Evolutionary conservation across 805 yeast genomes (phyloP).

Genomic region (Ogataea paraovalis): DNA sequence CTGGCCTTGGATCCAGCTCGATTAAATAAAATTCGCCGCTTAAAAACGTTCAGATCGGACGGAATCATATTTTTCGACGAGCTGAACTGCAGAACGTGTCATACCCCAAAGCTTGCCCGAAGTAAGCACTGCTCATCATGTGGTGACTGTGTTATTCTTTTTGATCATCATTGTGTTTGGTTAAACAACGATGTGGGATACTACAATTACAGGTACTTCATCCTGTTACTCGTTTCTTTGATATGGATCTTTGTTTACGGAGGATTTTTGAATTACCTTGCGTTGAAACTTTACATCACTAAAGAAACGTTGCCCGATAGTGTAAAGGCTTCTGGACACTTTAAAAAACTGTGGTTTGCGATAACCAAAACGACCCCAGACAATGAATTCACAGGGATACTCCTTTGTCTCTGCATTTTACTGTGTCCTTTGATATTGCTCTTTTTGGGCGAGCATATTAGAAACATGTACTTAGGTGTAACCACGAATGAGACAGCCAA

Average conservation of each 20-base stretch:
- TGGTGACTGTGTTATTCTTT: conserved; percentile 55
- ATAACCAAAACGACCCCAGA: conserved; percentile 29
- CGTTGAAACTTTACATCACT: conserved; percentile 15
- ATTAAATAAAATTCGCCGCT: conserved; percentile 5
- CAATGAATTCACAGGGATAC: conserved; percentile 39
- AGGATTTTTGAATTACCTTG: conserved; percentile 31
- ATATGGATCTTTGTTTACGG: conserved; percentile 39
- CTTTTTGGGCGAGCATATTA: conserved; percentile 40
- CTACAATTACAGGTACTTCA: conserved; percentile 46
- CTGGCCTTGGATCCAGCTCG: conserved; percentile 8
- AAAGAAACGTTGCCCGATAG: conserved; percentile 16
- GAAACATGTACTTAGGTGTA: conserved; percentile 50
- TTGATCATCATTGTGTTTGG: conserved; percentile 62
- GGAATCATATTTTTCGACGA: conserved; percentile 33
- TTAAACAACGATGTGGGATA: conserved; percentile 55
- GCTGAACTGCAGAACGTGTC: conserved; percentile 46
- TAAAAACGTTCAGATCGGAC: not conserved
- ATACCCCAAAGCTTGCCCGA: conserved; percentile 67
- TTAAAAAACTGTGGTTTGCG: conserved; percentile 18
- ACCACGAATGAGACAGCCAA: conserved; percentile 54
- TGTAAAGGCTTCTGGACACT: conserved; percentile 9
- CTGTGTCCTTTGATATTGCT: conserved; percentile 34
- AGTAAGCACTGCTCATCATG: conserved; percentile 74
- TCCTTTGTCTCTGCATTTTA: conserved; percentile 37
- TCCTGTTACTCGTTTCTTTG: conserved; percentile 35